Evolutionary conservation across 257 asterid species (phyloP).

Genomic region (Rehmannia glutinosa): DNA sequence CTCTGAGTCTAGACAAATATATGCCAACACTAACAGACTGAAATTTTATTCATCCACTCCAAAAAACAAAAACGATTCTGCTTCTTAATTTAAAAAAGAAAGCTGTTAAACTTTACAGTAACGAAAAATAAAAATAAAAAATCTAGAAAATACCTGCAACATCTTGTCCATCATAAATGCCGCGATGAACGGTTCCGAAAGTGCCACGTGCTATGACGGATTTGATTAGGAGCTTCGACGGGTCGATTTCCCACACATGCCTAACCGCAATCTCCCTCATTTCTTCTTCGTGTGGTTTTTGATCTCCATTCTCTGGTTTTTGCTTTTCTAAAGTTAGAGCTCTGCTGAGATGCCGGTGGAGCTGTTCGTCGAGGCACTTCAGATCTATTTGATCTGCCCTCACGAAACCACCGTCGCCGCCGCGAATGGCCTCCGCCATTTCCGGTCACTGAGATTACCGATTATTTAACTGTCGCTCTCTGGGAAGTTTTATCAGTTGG

Average conservation of each 20-base stretch:
- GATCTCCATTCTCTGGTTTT: conserved; percentile 18
- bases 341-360: conserved; percentile 58
- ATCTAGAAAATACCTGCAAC: conserved; percentile 75
- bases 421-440: conserved; percentile 24
- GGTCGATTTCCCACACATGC: conserved; percentile 77
- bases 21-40: neutral
- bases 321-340: conserved; percentile 54
- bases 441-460: neutral
- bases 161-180: conserved; percentile 63
- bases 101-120: neutral
- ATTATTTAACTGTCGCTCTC: conserved; percentile 2
- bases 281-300: conserved; percentile 14
- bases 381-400: conserved; percentile 87
- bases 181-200: conserved; percentile 84
- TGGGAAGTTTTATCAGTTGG: conserved; percentile 33
- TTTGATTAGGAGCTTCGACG: conserved; percentile 58
- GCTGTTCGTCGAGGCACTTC: conserved; percentile 69
- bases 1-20: neutral
- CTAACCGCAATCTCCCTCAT: conserved; percentile 48
- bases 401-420: conserved; percentile 36
- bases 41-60: neutral
- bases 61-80: neutral
- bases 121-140: neutral
- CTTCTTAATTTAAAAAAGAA: neutral
- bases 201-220: conserved; percentile 73